Evolutionary conservation across 2,329 filamentous ascomycete species (phyloP).

Genomic region (Madurella fahalii): DNA sequence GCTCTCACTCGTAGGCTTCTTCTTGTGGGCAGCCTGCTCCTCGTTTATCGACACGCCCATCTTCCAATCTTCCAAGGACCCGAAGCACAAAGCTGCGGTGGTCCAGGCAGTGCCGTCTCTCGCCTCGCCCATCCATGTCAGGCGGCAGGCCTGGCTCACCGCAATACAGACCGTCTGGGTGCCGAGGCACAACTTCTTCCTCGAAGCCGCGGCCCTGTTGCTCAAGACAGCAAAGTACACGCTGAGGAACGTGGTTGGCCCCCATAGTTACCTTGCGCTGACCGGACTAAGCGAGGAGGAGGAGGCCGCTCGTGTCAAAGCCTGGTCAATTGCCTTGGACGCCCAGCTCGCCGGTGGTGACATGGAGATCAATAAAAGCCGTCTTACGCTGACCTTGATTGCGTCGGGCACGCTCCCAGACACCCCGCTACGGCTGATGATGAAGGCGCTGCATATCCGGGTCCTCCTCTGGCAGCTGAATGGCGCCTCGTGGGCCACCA

Average conservation of each 20-base stretch:
- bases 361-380: conserved; percentile 81
- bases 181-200: conserved; percentile 77
- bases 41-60: conserved; percentile 50
- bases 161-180: conserved; percentile 91
- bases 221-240: conserved; percentile 81
- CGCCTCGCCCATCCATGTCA: conserved; percentile 77
- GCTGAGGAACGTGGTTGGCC: conserved; percentile 71
- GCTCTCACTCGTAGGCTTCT: conserved; percentile 48
- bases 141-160: conserved; percentile 86
- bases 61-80: conserved; percentile 46
- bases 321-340: conserved; percentile 90
- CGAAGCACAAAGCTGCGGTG: conserved; percentile 31
- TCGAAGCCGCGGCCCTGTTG: conserved; percentile 76
- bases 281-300: conserved; percentile 80
- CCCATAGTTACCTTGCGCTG: conserved; percentile 70
- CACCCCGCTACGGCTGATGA: conserved; percentile 78
- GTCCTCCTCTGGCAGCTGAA: conserved; percentile 78
- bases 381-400: conserved; percentile 79
- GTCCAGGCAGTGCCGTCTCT: conserved; percentile 62
- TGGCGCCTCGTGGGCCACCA: conserved; percentile 52
- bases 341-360: conserved; percentile 90
- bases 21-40: conserved; percentile 54
- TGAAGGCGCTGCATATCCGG: conserved; percentile 88
- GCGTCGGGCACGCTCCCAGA: conserved; percentile 83
- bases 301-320: conserved; percentile 80